These are phyloP conservation scores for Daedaleopsis sinensis DNA, from an alignment of 768 basidiomycete genomes.

Conservation along the genomic window DNA sequence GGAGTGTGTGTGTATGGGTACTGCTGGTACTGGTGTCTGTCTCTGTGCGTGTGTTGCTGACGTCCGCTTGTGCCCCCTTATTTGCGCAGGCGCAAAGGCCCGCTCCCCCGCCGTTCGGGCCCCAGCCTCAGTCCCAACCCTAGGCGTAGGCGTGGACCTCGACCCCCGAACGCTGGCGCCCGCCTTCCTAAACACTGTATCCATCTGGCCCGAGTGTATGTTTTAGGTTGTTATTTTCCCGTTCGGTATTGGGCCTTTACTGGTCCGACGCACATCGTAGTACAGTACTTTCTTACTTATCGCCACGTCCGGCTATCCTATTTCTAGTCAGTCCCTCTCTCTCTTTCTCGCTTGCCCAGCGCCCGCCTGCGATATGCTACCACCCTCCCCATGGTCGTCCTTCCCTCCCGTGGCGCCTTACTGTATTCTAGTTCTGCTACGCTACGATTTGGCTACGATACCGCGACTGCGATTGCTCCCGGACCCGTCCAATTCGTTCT, in stretches of 20 bases:
- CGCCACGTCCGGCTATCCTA: not conserved
- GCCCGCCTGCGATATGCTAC: not conserved
- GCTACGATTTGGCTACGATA: no score
- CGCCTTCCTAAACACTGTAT: not conserved
- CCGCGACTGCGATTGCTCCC: not conserved
- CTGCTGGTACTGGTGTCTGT: no score
- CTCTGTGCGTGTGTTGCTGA: not conserved
- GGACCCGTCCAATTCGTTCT: not conserved
- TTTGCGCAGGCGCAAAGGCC: not conserved
- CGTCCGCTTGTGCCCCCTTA: not conserved
- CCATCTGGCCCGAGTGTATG: conserved; percentile 7
- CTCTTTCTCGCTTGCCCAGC: not conserved
- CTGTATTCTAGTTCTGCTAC: not conserved
- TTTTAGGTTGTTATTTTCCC: conserved; percentile 1
- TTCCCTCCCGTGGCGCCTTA: not conserved
- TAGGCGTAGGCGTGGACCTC: not conserved
- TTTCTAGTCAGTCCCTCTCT: not conserved
- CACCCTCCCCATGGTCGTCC: not conserved
- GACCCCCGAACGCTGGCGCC: no score
- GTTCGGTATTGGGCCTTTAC: not conserved
- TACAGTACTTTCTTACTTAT: not conserved
- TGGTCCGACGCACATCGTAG: not conserved
- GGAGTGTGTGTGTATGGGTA: not conserved
- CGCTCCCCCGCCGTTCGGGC: conserved; percentile 3
- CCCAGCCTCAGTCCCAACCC: conserved; percentile 9